Evolutionary conservation across 2,329 filamentous ascomycete species (phyloP).

Genomic region (Chaetomium sp.): DNA sequence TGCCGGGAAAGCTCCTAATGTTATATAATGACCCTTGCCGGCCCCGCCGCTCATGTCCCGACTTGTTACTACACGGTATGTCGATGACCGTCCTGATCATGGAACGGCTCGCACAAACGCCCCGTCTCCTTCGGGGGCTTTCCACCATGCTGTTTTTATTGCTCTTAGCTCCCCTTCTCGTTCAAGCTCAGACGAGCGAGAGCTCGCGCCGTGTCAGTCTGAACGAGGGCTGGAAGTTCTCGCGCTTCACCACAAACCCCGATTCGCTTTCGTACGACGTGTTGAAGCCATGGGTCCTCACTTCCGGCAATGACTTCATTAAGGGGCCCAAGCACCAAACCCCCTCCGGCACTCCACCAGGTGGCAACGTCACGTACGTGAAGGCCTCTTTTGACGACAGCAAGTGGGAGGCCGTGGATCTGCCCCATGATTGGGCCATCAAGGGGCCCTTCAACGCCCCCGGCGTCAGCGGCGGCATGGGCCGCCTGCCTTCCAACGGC

Average conservation of each 20-base stretch:
- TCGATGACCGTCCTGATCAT: neutral
- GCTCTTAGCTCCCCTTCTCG: neutral
- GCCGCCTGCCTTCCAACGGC: slow-evolving; percentile 52
- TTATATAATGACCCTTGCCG: neutral
- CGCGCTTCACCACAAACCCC: slow-evolving; percentile 26
- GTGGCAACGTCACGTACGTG: slow-evolving; percentile 37
- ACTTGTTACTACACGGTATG: neutral
- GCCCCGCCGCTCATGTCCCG: neutral
- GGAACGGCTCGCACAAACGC: neutral
- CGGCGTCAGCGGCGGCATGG: slow-evolving; percentile 44
- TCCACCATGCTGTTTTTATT: neutral
- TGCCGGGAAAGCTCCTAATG: neutral
- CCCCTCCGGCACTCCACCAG: slow-evolving; percentile 32
- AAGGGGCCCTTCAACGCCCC: slow-evolving; percentile 47
- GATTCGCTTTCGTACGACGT: slow-evolving; percentile 30
- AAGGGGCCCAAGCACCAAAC: slow-evolving; percentile 30
- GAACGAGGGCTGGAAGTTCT: slow-evolving; percentile 32
- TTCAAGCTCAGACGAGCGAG: neutral
- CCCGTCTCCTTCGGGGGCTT: neutral
- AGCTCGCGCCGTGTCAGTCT: slow-evolving; percentile 21
- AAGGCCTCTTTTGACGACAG: slow-evolving; percentile 43
- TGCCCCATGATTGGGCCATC: slow-evolving; percentile 56
- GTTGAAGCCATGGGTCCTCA: slow-evolving; percentile 42
- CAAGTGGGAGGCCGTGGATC: slow-evolving; percentile 45
- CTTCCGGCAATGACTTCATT: slow-evolving; percentile 39